A percentile compares a stretch with the other conserved stretches of the same genome.
Conservation (phyloP, 805 yeast species). For the Spathaspora sp. region DNA sequence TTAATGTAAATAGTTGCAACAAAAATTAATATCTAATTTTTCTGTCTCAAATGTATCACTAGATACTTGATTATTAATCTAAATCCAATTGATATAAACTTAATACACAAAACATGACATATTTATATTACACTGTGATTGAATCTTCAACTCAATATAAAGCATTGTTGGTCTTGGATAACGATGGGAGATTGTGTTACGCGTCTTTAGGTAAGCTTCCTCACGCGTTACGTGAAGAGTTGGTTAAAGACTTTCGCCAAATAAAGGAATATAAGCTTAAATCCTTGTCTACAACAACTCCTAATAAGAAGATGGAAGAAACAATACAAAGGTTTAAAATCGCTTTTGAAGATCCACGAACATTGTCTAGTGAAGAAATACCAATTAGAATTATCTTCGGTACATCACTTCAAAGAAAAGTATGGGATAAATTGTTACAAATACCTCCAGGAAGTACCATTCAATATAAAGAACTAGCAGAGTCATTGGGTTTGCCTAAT, state of each 20-base stretch:
- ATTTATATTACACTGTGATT: constrained; percentile 12
- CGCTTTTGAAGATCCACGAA: constrained; percentile 10
- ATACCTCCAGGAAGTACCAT: constrained; percentile 25
- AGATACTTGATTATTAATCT: neutral
- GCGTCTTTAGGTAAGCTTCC: constrained; percentile 15
- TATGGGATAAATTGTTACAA: constrained; percentile 31
- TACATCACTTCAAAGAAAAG: constrained; percentile 32
- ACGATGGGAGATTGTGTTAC: constrained; percentile 15
- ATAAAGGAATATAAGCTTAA: constrained; percentile 6
- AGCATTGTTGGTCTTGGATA: constrained; percentile 15
- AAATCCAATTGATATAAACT: neutral
- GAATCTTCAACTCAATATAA: constrained; percentile 3
- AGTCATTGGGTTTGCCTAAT: constrained; percentile 20
- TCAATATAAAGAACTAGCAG: constrained; percentile 32
- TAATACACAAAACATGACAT: constrained; percentile 1
- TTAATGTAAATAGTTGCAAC: neutral
- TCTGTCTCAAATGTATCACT: neutral
- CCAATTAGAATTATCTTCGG: constrained; percentile 26
- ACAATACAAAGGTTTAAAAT: constrained; percentile 9
- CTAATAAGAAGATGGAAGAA: neutral
- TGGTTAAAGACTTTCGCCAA: constrained; percentile 12
- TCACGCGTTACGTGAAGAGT: constrained; percentile 1
- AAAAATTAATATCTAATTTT: neutral
- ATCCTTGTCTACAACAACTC: constrained; percentile 5
- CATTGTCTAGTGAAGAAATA: neutral